Evolutionary conservation across 108 stramenopile species (phyloP).

Genomic region (Fragilaria crotonensis): DNA sequence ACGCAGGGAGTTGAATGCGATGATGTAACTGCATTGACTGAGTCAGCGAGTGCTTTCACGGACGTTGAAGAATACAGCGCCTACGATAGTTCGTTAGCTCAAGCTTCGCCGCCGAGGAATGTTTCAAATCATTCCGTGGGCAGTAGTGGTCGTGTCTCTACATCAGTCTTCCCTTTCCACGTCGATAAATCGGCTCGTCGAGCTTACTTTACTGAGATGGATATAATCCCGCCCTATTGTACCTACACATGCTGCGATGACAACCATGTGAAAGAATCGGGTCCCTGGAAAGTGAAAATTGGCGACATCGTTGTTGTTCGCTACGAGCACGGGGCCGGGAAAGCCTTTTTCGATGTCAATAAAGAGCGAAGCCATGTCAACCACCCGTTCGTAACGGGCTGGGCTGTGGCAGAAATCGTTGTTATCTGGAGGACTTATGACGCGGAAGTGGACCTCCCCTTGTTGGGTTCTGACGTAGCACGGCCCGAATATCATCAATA

Average conservation of each 20-base stretch:
- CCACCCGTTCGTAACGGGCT: slow-evolving; percentile 39
- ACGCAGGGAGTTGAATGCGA: no score
- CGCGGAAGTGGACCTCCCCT: slow-evolving; percentile 13
- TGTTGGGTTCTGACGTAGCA: neutral
- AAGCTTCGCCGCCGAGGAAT: no score
- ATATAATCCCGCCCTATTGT: slow-evolving; percentile 27
- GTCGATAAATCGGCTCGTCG: slow-evolving; percentile 44
- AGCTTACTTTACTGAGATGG: slow-evolving; percentile 42
- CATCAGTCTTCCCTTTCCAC: slow-evolving; percentile 28
- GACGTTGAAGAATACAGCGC: no score
- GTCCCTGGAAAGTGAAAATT: slow-evolving; percentile 36
- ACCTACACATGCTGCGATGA: slow-evolving; percentile 16
- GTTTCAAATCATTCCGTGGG: no score
- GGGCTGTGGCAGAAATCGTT: slow-evolving; percentile 37
- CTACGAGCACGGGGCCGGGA: slow-evolving; percentile 33
- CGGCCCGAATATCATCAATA: neutral
- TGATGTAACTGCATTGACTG: no score
- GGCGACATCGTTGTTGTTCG: slow-evolving; percentile 58
- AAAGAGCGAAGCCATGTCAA: slow-evolving; percentile 8
- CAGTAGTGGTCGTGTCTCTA: neutral
- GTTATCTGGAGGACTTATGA: slow-evolving; percentile 30
- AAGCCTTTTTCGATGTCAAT: neutral
- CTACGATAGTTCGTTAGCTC: no score
- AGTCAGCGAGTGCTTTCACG: no score
- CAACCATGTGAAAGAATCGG: neutral